Conservation (phyloP, 345 rosid species). For the Salix purpurea region DNA sequence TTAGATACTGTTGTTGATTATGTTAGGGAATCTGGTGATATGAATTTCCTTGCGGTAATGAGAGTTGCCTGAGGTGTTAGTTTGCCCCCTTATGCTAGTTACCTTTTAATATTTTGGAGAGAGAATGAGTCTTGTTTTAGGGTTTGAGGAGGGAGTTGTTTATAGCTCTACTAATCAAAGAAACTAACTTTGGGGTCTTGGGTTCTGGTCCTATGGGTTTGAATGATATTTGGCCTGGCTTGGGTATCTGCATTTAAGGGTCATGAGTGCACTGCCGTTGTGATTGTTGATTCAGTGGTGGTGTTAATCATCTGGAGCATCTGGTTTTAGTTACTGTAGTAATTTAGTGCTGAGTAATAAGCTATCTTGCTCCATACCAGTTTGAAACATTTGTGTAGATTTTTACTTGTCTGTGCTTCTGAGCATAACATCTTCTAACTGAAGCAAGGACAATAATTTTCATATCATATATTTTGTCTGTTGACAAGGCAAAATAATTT, state of each 20-base stretch:
- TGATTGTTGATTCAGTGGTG: neutral
- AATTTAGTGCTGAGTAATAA: neutral
- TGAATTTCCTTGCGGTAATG: neutral
- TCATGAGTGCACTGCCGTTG: neutral
- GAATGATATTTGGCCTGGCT: neutral
- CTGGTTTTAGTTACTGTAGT: neutral
- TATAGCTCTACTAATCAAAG: neutral
- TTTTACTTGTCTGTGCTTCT: neutral
- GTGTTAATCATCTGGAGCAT: neutral
- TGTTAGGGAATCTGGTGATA: neutral
- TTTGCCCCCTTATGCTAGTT: neutral
- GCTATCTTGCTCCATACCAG: neutral
- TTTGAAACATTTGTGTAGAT: neutral
- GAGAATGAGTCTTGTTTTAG: neutral
- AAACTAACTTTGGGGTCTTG: neutral
- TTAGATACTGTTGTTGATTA: neutral
- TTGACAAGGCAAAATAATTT: neutral
- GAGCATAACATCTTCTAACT: neutral
- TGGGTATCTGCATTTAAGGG: neutral
- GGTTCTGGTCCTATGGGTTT: neutral
- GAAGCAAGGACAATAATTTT: neutral
- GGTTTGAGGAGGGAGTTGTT: too few relatives aligned
- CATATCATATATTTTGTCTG: neutral
- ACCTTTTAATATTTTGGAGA: neutral
- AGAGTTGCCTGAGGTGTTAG: neutral